Evolutionary conservation across 2,329 filamentous ascomycete species (phyloP), one percentile per base, ranked within the genome.

Genomic region (Aspergillus fischeri): DNA sequence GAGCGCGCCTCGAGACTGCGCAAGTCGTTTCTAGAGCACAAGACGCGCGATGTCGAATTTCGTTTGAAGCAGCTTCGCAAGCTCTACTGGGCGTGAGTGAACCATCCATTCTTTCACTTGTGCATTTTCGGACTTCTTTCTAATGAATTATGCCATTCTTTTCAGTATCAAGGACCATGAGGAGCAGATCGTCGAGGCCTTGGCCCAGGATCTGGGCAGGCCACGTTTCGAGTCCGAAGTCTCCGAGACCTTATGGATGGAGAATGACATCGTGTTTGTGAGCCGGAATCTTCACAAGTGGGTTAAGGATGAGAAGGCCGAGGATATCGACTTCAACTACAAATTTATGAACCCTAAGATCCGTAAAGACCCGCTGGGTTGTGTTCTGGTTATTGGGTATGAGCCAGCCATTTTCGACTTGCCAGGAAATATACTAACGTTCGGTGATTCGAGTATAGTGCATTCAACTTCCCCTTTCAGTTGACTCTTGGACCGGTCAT

Each of bases 401-500:
- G 57, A 58, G 25, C 53, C 57, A 54, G 60, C 51, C 21, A 8
- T 2, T 24, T n/a, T 35, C 25, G 17, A 28, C 11, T 55, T 47
- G 41, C 20, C 32, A 59, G 6, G 14, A 21, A 14, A 35, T 25
- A 14, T 17, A 41, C 51, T 60, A 53, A 57, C 11, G 9, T 11
- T 21, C 17, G 32, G 44, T 17, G 32, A 17, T 9, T 28, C n/a
- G 14, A 38, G 6, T 11, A 50, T 57, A 86, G 85, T 56, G 86
- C 94, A 47, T 97, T 91, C 84, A 99, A 99, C 80, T 96, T 92
- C 74, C 94, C 94, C 52, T 80, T 96, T 72, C 87, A 92, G 75
- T 82, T 97, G 47, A 86, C 86, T 41, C 72, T 97, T 44, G 83
- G 85, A 1, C 92, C 93, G 1, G 75, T 96, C 59, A 84, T 96